Percentiles rank a stretch among this genome's conserved stretches.
Evolutionary conservation across 2,329 filamentous ascomycete species (phyloP).

Genomic region (Ophiostoma fasciatum): DNA sequence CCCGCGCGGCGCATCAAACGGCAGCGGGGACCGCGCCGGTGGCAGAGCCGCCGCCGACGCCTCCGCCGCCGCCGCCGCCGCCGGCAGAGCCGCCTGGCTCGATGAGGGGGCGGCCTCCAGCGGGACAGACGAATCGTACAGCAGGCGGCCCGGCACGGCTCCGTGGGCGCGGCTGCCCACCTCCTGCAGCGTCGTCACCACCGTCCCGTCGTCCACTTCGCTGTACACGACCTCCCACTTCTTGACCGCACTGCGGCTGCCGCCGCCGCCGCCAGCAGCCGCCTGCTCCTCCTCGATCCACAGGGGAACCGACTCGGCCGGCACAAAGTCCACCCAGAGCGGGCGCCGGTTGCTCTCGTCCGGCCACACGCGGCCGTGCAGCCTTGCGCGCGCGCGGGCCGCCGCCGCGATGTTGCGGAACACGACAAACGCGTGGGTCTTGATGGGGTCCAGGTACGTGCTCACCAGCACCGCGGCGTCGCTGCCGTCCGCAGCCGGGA

Average conservation of each 20-base stretch:
- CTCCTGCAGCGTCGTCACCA: conserved; percentile 42
- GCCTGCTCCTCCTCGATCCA: conserved; percentile 62
- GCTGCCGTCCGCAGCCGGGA: conserved; percentile 8
- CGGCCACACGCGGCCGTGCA: conserved; percentile 76
- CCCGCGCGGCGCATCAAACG: conserved; percentile 17
- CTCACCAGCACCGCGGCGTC: conserved; percentile 40
- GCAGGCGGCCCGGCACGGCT: too few species aligned
- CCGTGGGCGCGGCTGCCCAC: too few species aligned
- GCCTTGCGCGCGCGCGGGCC: conserved; percentile 54
- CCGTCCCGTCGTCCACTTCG: conserved; percentile 32
- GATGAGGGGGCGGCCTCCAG: too few species aligned
- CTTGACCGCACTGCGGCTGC: conserved; percentile 20
- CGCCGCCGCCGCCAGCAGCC: conserved; percentile 17
- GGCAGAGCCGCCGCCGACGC: too few species aligned
- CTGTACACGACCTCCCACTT: conserved; percentile 66
- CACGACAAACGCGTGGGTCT: conserved; percentile 72
- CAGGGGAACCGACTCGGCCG: conserved; percentile 51
- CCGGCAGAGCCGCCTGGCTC: too few species aligned
- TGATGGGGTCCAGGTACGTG: conserved; percentile 72
- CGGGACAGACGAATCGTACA: too few species aligned
- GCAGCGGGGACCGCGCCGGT: conserved; percentile 2
- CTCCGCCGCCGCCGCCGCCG: too few species aligned
- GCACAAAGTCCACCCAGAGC: conserved; percentile 82
- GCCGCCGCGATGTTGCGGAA: conserved; percentile 59
- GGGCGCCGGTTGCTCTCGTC: conserved; percentile 71